These are phyloP conservation scores for Ganoderma leucocontextum DNA, from an alignment of 1,284 basidiomycete genomes.

Conservation along the genomic window DNA sequence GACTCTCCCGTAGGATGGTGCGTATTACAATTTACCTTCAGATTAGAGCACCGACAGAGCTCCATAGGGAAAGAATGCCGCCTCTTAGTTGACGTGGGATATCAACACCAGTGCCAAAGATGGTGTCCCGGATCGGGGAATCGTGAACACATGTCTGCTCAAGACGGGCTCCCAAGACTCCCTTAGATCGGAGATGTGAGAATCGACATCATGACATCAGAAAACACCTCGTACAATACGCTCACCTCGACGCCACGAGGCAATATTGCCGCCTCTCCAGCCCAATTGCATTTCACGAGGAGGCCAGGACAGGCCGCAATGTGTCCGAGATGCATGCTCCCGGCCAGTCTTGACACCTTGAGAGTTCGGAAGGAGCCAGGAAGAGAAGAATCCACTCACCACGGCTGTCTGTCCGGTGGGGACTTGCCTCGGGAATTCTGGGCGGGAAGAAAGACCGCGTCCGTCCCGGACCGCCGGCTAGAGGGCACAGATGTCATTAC, in stretches of 20 bases:
- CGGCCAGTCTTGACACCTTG: neutral
- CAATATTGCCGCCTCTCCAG: neutral
- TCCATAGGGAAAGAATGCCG: neutral
- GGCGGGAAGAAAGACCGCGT: neutral
- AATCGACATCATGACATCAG: neutral
- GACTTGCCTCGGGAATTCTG: neutral
- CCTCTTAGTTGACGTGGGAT: neutral
- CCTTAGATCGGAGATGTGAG: neutral
- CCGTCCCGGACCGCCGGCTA: neutral
- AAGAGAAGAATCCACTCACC: neutral
- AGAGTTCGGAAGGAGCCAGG: neutral
- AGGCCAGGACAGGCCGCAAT: neutral
- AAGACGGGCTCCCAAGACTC: neutral
- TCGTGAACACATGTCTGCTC: neutral
- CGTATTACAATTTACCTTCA: neutral
- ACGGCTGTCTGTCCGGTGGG: neutral
- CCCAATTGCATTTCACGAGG: neutral
- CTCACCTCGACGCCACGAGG: conserved; percentile 2
- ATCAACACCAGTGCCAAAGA: neutral
- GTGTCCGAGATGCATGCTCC: neutral
- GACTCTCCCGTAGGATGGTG: neutral
- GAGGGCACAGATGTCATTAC: neutral
- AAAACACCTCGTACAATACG: neutral
- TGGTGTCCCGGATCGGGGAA: neutral
- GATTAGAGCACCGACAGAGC: neutral